Evolutionary conservation across 805 yeast genomes (phyloP).

Genomic region (Wickerhamiella hasegawae): DNA sequence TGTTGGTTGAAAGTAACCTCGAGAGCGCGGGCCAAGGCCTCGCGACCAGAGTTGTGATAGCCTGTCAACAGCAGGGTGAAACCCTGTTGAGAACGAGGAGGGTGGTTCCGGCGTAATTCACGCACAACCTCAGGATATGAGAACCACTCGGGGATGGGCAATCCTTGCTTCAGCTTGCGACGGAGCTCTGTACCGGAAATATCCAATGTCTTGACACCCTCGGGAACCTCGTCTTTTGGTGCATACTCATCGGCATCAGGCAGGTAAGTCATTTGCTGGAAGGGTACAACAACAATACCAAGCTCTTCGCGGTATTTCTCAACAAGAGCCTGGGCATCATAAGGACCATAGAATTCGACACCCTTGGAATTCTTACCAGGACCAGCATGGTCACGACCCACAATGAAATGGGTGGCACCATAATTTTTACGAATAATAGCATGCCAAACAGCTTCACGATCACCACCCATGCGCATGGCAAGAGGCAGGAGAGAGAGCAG

Average conservation of each 20-base stretch:
- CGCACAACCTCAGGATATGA: constrained; percentile 92
- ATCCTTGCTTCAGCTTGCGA: constrained; percentile 70
- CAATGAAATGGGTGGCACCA: constrained; percentile 94
- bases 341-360: constrained; percentile 89
- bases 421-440: constrained; percentile 91
- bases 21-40: constrained; percentile 62
- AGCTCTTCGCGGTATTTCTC: constrained; percentile 61
- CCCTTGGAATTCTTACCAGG: constrained; percentile 85
- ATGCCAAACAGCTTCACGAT: constrained; percentile 96
- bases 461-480: constrained; percentile 99
- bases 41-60: constrained; percentile 40
- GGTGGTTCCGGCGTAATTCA: constrained; percentile 80
- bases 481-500: constrained; percentile 73
- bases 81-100: constrained; percentile 83
- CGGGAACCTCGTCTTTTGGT: constrained; percentile 82
- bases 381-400: constrained; percentile 97
- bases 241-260: constrained; percentile 93
- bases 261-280: constrained; percentile 89
- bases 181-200: constrained; percentile 92
- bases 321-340: constrained; percentile 87
- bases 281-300: constrained; percentile 82
- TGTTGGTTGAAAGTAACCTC: constrained; percentile 84
- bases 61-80: constrained; percentile 60
- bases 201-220: constrained; percentile 66
- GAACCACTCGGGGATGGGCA: constrained; percentile 90